Evolutionary conservation across 139 green algal genomes (phyloP).

Genomic region (Haematococcus sp.): DNA sequence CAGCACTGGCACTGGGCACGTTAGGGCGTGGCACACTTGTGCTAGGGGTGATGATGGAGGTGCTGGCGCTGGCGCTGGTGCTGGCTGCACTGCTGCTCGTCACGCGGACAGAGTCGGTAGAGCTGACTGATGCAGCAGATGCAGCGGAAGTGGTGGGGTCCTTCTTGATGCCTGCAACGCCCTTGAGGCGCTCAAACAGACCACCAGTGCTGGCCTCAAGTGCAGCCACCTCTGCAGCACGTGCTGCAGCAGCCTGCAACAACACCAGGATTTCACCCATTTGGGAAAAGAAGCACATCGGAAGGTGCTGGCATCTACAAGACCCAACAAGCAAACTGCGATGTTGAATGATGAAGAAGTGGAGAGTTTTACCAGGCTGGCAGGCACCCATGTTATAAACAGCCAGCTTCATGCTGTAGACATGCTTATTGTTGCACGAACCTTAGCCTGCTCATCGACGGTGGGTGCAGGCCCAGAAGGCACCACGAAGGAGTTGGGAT

Average conservation of each 20-base stretch:
- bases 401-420: background rate
- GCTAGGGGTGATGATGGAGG: background rate
- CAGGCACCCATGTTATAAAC: background rate
- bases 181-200: constrained; percentile 24
- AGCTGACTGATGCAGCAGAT: background rate
- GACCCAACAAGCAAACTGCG: background rate
- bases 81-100: background rate
- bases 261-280: background rate
- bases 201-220: constrained; percentile 6
- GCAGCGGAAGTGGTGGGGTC: background rate
- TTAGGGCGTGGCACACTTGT: background rate
- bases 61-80: background rate
- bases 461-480: constrained; percentile 3
- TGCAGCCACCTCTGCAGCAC: background rate
- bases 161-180: constrained; percentile 5
- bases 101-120: background rate
- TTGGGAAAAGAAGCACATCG: too few species aligned
- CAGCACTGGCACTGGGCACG: background rate
- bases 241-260: background rate
- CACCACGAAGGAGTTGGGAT: constrained; percentile 46
- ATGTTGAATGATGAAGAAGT: background rate
- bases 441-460: background rate
- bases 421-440: background rate
- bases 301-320: too few species aligned
- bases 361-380: background rate